phyloP scores from a whole-genome alignment of 805 yeast genomes.

The Lipomyces anomalus region DNA sequence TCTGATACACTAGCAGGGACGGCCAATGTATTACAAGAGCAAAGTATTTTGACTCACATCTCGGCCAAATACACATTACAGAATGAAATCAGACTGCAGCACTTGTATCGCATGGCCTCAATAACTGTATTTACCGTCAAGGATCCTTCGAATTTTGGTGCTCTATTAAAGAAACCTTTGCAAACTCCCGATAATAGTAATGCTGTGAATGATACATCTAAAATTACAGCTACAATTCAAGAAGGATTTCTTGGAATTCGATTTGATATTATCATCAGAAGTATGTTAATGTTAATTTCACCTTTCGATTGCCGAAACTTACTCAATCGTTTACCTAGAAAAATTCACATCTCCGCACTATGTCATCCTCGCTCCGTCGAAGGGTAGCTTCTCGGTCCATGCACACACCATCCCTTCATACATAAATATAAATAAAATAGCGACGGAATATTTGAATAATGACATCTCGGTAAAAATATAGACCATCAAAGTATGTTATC shows the following conservation, averaged over 20 bases:
- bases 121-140: slow-evolving; percentile 18
- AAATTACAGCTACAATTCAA: too few species aligned
- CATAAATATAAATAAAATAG: slow-evolving; percentile 11
- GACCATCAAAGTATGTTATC: background rate
- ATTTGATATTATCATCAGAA: slow-evolving; percentile 16
- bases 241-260: slow-evolving; percentile 18
- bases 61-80: slow-evolving; percentile 8
- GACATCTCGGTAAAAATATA: slow-evolving; percentile 8
- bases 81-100: slow-evolving; percentile 8
- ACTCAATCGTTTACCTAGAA: background rate
- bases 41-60: slow-evolving; percentile 6
- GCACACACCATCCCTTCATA: slow-evolving; percentile 21
- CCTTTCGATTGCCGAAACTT: background rate
- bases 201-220: too few species aligned
- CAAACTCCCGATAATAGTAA: too few species aligned
- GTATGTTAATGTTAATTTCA: slow-evolving; percentile 3
- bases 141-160: slow-evolving; percentile 15
- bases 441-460: slow-evolving; percentile 6
- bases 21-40: background rate
- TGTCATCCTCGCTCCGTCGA: slow-evolving; percentile 6
- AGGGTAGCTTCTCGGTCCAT: slow-evolving; percentile 6
- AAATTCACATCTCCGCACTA: slow-evolving; percentile 19
- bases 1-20: background rate
- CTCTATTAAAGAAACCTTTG: background rate
- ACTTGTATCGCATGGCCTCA: slow-evolving; percentile 18